phyloP scores from a whole-genome alignment of 768 basidiomycete species.

The Boletus fagicola region DNA sequence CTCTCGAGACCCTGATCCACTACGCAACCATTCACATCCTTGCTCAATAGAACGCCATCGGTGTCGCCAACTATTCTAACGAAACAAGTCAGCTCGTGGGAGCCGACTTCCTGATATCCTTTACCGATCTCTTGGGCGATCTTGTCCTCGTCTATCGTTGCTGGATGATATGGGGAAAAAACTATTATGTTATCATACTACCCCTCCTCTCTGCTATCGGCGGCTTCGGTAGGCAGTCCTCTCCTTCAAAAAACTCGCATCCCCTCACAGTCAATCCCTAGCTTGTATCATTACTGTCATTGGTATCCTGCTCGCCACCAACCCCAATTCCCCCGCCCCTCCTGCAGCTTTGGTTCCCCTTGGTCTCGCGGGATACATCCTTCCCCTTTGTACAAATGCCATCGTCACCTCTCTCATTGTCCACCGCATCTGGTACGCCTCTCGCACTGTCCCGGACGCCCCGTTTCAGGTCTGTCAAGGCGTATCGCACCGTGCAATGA shows the following conservation, averaged over 20 bases:
- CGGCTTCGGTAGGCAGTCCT: conserved; percentile 33
- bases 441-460: conserved; percentile 12
- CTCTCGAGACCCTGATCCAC: neutral
- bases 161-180: conserved; percentile 40
- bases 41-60: conserved; percentile 22
- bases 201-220: conserved; percentile 35
- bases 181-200: conserved; percentile 33
- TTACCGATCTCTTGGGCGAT: conserved; percentile 38
- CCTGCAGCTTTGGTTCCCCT: conserved; percentile 37
- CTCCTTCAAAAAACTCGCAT: neutral
- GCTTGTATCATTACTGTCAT: conserved; percentile 33
- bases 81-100: conserved; percentile 34
- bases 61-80: conserved; percentile 28
- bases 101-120: conserved; percentile 37
- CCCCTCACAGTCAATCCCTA: conserved; percentile 9
- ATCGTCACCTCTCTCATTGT: conserved; percentile 43
- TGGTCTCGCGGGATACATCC: conserved; percentile 35
- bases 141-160: conserved; percentile 41
- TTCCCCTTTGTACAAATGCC: conserved; percentile 43
- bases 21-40: neutral
- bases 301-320: conserved; percentile 28
- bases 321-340: conserved; percentile 33
- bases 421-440: conserved; percentile 35
- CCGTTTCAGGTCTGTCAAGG: conserved; percentile 13
- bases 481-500: conserved; percentile 28